Evolutionary conservation across 495 filamentous ascomycete genomes (phyloP), one percentile per base, ranked within the genome.

Genomic region (Delitschia confertaspora): DNA sequence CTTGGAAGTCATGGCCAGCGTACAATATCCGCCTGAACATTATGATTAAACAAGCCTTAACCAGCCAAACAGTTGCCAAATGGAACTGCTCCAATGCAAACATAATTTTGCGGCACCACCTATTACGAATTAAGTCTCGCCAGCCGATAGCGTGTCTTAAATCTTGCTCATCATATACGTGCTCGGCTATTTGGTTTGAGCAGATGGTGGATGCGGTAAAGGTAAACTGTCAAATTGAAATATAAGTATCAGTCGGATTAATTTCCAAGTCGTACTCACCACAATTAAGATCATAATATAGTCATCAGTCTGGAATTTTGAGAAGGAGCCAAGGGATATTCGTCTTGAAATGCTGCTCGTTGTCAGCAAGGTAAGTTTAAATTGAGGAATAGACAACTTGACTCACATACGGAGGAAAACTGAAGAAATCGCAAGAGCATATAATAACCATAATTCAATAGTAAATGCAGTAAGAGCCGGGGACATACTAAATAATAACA

Each of bases 281-380:
- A 78, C 62, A 8, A 69, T 71, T 26, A 68, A 58, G 0, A 71
- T 47, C 75, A 80, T 80, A 8, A 79, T 40, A 60, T 67, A 79
- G 47, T 82, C 78, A 46, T 82, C 76, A 4, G 61, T 26, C 49
- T 78, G 70, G 20, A 77, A 55, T n/a, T 64, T 62, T 10, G 52
- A 66, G 14, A 65, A 46, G 0, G 64, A 62, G 4, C 71, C 66
- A 11, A 77, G 58, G 24, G 69, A 64, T 6, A 76, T 39, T 11
- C 26, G 38, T 4, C 62, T 55, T 1, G 56, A 61, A 18, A 57
- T 46, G 49, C 52, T 55, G 11, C 4, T 1, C 13, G 3, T 11
- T 25, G 27, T 47, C 34, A 43, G 34, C 18, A 21, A 13, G 7
- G 6, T 4, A 6, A 11, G 9, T 14, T 22, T 25, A 17, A 2